These are phyloP conservation scores for Massariosphaeria phaeospora DNA, from an alignment of 495 filamentous ascomycete genomes.

Conservation along the genomic window DNA sequence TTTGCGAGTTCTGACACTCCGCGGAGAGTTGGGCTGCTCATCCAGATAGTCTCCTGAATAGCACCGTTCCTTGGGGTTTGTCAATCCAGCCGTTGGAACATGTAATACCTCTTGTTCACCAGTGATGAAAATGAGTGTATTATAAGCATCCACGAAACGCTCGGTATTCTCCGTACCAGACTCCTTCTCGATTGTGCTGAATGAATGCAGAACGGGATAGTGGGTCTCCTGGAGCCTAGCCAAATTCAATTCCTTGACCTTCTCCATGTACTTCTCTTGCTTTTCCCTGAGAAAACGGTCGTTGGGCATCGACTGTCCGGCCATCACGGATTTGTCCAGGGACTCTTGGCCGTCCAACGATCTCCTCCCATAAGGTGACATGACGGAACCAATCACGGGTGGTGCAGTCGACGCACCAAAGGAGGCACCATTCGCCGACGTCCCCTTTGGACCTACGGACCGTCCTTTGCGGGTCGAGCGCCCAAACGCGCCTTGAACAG, in stretches of 20 bases:
- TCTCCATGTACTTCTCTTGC: slow-evolving; percentile 69
- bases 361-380: slow-evolving; percentile 46
- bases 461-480: slow-evolving; percentile 52
- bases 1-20: slow-evolving; percentile 60
- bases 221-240: slow-evolving; percentile 58
- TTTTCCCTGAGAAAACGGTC: slow-evolving; percentile 72
- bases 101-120: slow-evolving; percentile 53
- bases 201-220: slow-evolving; percentile 66
- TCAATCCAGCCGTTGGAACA: slow-evolving; percentile 17
- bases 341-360: slow-evolving; percentile 49
- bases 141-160: slow-evolving; percentile 72
- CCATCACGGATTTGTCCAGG: slow-evolving; percentile 49
- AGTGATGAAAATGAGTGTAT: slow-evolving; percentile 67
- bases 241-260: slow-evolving; percentile 69
- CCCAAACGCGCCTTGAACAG: slow-evolving; percentile 53
- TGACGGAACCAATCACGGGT: slow-evolving; percentile 78
- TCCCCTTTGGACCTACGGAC: slow-evolving; percentile 36
- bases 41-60: slow-evolving; percentile 71
- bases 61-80: slow-evolving; percentile 58
- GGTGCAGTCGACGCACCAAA: slow-evolving; percentile 68
- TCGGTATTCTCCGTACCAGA: slow-evolving; percentile 49
- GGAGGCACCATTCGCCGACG: slow-evolving; percentile 35
- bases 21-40: slow-evolving; percentile 57
- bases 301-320: slow-evolving; percentile 50
- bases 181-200: slow-evolving; percentile 64